phyloP scores from a whole-genome alignment of 805 yeast species.

The Metschnikowia santaceciliae region DNA sequence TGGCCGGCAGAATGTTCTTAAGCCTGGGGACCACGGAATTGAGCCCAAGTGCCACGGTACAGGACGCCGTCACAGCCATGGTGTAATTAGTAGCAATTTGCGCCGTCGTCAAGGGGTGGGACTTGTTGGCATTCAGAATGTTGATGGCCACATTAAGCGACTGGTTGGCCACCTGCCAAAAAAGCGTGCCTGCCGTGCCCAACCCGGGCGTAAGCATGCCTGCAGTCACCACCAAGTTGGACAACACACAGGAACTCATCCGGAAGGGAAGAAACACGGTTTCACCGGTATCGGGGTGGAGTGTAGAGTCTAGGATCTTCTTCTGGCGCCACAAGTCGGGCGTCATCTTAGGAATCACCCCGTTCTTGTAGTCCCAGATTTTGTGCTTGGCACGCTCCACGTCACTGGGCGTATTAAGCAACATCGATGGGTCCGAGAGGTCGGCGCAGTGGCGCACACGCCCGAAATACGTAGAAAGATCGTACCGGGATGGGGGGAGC shows the following conservation, averaged over 20 bases:
- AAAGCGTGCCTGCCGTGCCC: slow-evolving; percentile 84
- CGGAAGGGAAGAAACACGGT: slow-evolving; percentile 90
- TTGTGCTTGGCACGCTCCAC: slow-evolving; percentile 60
- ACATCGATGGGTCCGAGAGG: slow-evolving; percentile 87
- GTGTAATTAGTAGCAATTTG: slow-evolving; percentile 79
- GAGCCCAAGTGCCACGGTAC: slow-evolving; percentile 92
- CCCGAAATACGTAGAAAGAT: slow-evolving; percentile 83
- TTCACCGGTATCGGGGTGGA: slow-evolving; percentile 96
- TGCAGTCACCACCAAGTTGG: slow-evolving; percentile 89
- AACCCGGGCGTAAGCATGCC: slow-evolving; percentile 97
- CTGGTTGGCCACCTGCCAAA: slow-evolving; percentile 98
- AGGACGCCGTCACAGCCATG: slow-evolving; percentile 89
- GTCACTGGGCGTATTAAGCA: slow-evolving; percentile 64
- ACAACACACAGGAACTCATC: slow-evolving; percentile 93
- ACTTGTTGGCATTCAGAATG: slow-evolving; percentile 92
- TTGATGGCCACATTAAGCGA: slow-evolving; percentile 95
- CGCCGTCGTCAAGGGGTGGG: slow-evolving; percentile 78
- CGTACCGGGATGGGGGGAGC: slow-evolving; percentile 77
- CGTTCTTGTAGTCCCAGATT: slow-evolving; percentile 70
- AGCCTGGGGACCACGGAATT: slow-evolving; percentile 87
- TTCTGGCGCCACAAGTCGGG: slow-evolving; percentile 89
- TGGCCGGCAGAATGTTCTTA: slow-evolving; percentile 60
- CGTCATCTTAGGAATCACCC: slow-evolving; percentile 58
- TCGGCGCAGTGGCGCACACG: slow-evolving; percentile 93
- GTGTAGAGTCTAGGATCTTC: slow-evolving; percentile 80